Base-by-base conservation (phyloP, 768 basidiomycete genomes). In the Atractiella rhizophila region DNA sequence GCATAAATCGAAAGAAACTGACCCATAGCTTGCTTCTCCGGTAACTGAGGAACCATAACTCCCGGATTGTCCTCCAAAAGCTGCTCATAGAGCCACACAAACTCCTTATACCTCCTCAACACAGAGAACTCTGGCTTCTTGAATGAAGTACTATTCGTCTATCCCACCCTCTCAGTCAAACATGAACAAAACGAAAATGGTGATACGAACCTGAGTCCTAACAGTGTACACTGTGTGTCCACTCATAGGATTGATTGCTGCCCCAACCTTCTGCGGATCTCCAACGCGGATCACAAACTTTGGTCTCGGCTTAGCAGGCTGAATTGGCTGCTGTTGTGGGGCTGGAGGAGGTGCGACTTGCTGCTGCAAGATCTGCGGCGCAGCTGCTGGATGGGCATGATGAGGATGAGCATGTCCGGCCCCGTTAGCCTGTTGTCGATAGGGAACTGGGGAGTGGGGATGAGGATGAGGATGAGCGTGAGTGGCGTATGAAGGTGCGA, bases 191-290 rank as follows among this genome's bases (percentile, higher is more conserved):
- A n/a, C n/a, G n/a, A n/a, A n/a, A n/a, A n/a, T n/a, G n/a, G n/a
- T n/a, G n/a, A n/a, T n/a, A 10, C 10, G 28, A 32, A 23, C 24
- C 35, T 21, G 40, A 12, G 86, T 91, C 45, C 81, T 76, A 2
- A 98, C 82, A 2, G 91, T 98, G 57, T 96, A 98, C 63, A 96
- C 83, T 10, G 79, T 91, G 55, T 82, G 91, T 1, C 48, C 46
- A 10, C 37, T 47, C 35, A 47, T 39, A 30, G 74, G 71, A 43
- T 80, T 74, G 35, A 94, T 80, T 1, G 85, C 80, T 53, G 86
- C 82, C n/a, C 91, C 91, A 32, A 94, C 78, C 51, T 78, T 81
- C 50, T 94, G 85, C 5, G 91, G 91, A 58, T 98, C 91, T 39
- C 82, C 79, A n/a, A 98, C 83, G 0, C 76, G 70, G 48, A 98